Base-by-base conservation (phyloP, 345 rosid species). In the Aquilaria sinensis region DNA sequence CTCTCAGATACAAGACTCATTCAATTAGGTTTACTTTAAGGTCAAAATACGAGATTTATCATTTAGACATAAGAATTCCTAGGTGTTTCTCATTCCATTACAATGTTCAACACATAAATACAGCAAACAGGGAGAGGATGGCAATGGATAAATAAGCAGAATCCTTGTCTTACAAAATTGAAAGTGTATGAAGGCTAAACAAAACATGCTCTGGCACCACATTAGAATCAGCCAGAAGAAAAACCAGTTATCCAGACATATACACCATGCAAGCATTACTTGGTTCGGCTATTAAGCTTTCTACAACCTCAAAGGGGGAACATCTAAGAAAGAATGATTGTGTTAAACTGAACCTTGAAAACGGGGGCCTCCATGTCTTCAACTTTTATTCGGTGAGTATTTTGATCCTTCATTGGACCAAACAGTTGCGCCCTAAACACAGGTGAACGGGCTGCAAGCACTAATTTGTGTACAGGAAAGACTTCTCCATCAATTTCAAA, bases 371-470 rank as follows among this genome's bases (percentile, higher is more conserved):
- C 77, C 62, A 81, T 70, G 55, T 81, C 86, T 67, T 76, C 86
- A 53, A 81, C 73, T 69, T 64, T 81, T 54, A 81, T 78, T n/a
- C 43, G 47, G 41, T 62, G 65, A n/a, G 86, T 81, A 57, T 81
- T 81, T 6, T 56, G 77, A 76, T 81, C 86, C 71, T 74, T 81
- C 83, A 81, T 78, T 5, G 86, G 86, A 69, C 86, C 86, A 71
- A 60, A 78, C 53, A 81, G 77, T 60, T 81, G 86, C 45, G 86
- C 86, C 73, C 68, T 78, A 64, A 81, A 81, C 31, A 81, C 83
- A 37, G 81, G 85, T 29, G 85, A 81, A 5, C 82, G 79, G 23
- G 80, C 80, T 57, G 85, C 85, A 71, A 81, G 83, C 6, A 81
- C 71, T 67, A 81, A 70, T 56, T 76, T 81, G 72, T 81, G 86